A percentile compares a stretch with the other conserved stretches of the same genome.
Evolutionary conservation across 2,329 filamentous ascomycete genomes (phyloP).

Genomic region (Sporothrix humicola): DNA sequence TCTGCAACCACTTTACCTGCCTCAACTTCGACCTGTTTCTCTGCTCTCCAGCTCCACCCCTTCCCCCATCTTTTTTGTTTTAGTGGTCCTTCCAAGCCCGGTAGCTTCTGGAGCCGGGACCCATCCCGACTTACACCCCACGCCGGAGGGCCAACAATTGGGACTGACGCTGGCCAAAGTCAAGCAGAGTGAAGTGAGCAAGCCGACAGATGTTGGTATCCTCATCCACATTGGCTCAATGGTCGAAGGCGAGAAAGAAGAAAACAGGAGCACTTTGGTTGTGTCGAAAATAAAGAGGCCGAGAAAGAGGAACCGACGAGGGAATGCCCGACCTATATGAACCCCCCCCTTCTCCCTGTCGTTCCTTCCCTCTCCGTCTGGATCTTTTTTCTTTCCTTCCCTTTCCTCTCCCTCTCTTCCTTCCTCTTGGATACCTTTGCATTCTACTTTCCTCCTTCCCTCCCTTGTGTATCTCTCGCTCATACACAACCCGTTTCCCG

Average conservation of each 20-base stretch:
- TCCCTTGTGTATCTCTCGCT: slow-evolving; percentile 28
- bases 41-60: slow-evolving; percentile 21
- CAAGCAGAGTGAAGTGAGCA: background rate
- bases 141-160: slow-evolving; percentile 6
- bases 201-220: background rate
- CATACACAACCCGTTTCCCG: slow-evolving; percentile 17
- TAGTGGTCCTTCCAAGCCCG: slow-evolving; percentile 1
- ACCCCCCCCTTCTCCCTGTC: slow-evolving; percentile 29
- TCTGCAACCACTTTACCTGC: slow-evolving; percentile 26
- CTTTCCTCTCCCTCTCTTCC: slow-evolving; percentile 7
- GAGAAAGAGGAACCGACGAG: background rate
- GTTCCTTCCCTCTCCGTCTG: slow-evolving; percentile 13
- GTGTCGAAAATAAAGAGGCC: background rate
- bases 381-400: background rate
- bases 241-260: background rate
- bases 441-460: slow-evolving; percentile 8
- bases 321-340: slow-evolving; percentile 25
- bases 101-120: slow-evolving; percentile 15
- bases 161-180: background rate
- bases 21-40: slow-evolving; percentile 16
- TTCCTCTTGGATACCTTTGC: slow-evolving; percentile 5
- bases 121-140: slow-evolving; percentile 25
- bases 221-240: background rate
- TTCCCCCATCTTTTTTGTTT: slow-evolving; percentile 23
- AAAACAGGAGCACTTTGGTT: background rate